Conservation (phyloP, 176 grass and related monocot genomes). For the Triticum turgidum region DNA sequence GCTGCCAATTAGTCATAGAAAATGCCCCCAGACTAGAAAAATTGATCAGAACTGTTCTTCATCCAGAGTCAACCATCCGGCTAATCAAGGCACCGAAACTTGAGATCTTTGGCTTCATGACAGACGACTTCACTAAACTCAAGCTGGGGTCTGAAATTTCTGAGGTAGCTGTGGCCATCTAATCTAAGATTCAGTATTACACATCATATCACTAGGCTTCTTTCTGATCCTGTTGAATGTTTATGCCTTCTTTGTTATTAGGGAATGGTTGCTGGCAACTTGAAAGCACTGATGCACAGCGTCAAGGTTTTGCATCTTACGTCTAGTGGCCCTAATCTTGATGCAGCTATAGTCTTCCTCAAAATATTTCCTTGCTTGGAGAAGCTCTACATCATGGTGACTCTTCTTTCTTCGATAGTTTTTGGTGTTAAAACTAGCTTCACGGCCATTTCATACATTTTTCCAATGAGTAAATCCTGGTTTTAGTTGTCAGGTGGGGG, state of each 20-base stretch:
- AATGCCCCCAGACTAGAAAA: neutral
- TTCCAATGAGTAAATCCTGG: neutral
- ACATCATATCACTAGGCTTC: neutral
- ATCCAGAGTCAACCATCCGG: neutral
- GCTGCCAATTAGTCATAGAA: too few species aligned
- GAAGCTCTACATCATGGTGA: neutral
- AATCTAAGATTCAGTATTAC: neutral
- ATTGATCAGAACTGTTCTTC: neutral
- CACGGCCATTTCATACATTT: neutral
- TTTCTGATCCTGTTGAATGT: neutral
- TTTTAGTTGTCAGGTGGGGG: neutral
- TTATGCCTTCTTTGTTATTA: neutral
- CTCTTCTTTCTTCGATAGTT: neutral
- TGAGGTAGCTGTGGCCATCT: neutral
- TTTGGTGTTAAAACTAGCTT: neutral
- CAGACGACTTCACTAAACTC: neutral
- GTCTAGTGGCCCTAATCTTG: neutral
- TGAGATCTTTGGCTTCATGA: neutral
- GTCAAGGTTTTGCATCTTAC: constrained; percentile 7
- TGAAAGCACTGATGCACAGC: neutral
- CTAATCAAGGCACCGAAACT: neutral
- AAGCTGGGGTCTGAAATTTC: neutral
- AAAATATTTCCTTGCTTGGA: neutral
- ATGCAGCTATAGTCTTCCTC: constrained; percentile 1
- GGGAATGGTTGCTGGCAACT: neutral